Evolutionary conservation across 2,329 filamentous ascomycete genomes (phyloP).

Genomic region (Coniochaeta hoffmannii): DNA sequence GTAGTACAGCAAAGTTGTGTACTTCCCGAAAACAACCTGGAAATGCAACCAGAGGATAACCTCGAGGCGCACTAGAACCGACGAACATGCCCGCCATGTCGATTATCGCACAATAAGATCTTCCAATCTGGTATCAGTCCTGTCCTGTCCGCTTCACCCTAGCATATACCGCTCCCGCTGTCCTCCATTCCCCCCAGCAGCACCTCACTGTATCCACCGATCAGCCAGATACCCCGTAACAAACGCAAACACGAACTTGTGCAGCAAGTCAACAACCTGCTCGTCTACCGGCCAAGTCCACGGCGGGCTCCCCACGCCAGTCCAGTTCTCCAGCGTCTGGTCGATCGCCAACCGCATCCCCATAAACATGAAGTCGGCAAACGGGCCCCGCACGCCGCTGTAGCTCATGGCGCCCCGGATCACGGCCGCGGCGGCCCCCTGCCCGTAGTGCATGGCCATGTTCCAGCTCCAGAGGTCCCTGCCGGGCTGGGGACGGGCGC

Average conservation of each 20-base stretch:
- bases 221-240: conserved; percentile 12
- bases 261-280: conserved; percentile 13
- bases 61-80: no score
- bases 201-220: conserved; percentile 10
- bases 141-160: no score
- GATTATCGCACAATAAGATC: no score
- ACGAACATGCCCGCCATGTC: no score
- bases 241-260: conserved; percentile 12
- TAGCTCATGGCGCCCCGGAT: conserved; percentile 10
- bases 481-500: conserved; percentile 2
- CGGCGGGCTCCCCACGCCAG: conserved; percentile 11
- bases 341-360: conserved; percentile 12
- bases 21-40: no score
- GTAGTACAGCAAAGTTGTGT: no score
- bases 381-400: conserved; percentile 10
- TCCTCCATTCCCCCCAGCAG: no score
- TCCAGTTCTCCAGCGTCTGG: conserved; percentile 16
- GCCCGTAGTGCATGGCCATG: conserved; percentile 16
- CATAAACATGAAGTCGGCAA: conserved; percentile 15
- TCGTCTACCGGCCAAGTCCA: conserved; percentile 15
- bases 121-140: no score
- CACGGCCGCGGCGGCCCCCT: conserved; percentile 11
- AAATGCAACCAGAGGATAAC: no score
- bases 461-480: conserved; percentile 11
- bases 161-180: no score